Percentiles rank a stretch among this genome's conserved stretches.
Conservation (phyloP, 257 asterid genomes). For the Fraxinus pennsylvanica region DNA sequence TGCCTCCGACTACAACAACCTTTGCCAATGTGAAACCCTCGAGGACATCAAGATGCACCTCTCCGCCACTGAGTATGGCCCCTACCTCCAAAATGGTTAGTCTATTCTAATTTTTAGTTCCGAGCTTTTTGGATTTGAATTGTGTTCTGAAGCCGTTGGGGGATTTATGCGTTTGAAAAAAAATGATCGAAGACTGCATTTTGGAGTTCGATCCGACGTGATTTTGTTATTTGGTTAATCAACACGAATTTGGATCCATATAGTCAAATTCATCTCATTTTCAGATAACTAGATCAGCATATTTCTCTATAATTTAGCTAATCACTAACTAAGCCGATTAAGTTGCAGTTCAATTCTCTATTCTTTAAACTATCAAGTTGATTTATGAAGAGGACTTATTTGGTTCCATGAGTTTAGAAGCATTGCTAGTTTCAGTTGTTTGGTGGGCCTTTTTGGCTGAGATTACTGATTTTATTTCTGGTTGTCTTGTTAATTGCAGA, state of each 20-base stretch:
- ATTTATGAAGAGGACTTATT: too few relatives aligned
- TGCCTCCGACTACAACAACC: conserved; percentile 76
- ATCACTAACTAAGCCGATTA: too few relatives aligned
- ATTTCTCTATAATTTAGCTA: too few relatives aligned
- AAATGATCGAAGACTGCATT: neutral
- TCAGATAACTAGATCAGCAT: too few relatives aligned
- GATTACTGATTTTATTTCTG: too few relatives aligned
- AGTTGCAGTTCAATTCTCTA: too few relatives aligned
- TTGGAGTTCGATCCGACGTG: conserved; percentile 2
- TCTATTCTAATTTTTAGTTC: neutral
- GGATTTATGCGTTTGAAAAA: neutral
- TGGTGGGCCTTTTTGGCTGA: too few relatives aligned
- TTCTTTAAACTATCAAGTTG: too few relatives aligned
- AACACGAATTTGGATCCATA: conserved; percentile 5
- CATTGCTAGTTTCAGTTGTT: too few relatives aligned
- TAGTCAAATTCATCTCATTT: neutral
- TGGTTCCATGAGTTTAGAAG: too few relatives aligned
- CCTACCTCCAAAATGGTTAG: conserved; percentile 86
- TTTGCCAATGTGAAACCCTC: too few relatives aligned
- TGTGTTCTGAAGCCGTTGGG: neutral
- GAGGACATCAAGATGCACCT: too few relatives aligned
- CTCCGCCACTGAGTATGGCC: conserved; percentile 82
- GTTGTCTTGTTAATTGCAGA: neutral
- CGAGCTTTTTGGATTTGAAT: neutral
- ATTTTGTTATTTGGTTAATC: neutral